phyloP scores from a whole-genome alignment of 352 stramenopile genomes.

The Pythium aristosporum region DNA sequence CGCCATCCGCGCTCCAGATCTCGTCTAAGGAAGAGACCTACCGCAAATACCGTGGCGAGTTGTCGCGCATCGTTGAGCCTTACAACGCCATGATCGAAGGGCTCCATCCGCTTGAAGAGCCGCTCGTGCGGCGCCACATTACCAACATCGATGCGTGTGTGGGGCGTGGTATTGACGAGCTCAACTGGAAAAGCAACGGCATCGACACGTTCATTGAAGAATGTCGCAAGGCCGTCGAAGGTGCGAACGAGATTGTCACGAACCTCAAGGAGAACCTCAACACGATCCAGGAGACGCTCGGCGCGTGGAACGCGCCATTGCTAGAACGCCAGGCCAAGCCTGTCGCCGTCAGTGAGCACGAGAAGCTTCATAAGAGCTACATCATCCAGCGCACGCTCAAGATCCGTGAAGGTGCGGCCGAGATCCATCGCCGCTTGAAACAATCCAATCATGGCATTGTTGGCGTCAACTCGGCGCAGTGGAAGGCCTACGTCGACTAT shows the following conservation, averaged over 20 bases:
- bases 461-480: constrained; percentile 93
- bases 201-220: constrained; percentile 95
- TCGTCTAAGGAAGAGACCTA: constrained; percentile 95
- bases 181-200: constrained; percentile 96
- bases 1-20: constrained; percentile 93
- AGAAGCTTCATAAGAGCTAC: constrained; percentile 93
- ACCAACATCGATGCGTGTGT: constrained; percentile 95
- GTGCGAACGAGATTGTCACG: constrained; percentile 93
- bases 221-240: constrained; percentile 78
- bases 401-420: constrained; percentile 94
- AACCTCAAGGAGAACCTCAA: constrained; percentile 97
- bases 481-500: constrained; percentile 97
- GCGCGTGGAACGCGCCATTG: constrained; percentile 91
- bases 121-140: constrained; percentile 94
- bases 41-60: constrained; percentile 94
- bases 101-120: constrained; percentile 96
- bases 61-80: constrained; percentile 97
- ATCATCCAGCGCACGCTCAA: constrained; percentile 92
- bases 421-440: constrained; percentile 96
- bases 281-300: constrained; percentile 92
- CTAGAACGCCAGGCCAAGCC: constrained; percentile 96
- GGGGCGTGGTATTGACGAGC: constrained; percentile 89
- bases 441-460: constrained; percentile 95
- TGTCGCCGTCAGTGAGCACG: constrained; percentile 95
- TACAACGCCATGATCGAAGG: constrained; percentile 97